Evolutionary conservation across 2,329 filamentous ascomycete genomes (phyloP).

Genomic region (Davidsoniella virescens): DNA sequence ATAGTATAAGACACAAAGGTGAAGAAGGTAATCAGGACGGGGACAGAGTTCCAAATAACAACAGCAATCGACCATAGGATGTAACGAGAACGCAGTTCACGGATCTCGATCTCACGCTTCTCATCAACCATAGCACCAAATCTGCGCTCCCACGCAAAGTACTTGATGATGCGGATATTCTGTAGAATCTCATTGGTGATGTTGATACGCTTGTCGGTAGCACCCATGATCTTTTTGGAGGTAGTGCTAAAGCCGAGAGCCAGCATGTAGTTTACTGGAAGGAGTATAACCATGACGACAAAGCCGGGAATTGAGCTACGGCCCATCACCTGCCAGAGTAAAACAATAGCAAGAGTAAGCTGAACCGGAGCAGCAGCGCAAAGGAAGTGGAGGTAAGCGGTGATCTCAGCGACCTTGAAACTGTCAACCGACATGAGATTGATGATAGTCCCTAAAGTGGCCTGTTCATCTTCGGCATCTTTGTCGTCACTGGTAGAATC

Average conservation of each 20-base stretch:
- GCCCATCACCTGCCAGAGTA: constrained; percentile 83
- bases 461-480: constrained; percentile 48
- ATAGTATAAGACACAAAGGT: constrained; percentile 89
- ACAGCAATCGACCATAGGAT: constrained; percentile 84
- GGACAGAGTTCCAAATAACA: constrained; percentile 91
- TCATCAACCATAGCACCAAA: constrained; percentile 79
- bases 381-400: constrained; percentile 90
- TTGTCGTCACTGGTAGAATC: constrained; percentile 18
- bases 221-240: constrained; percentile 80
- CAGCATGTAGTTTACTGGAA: constrained; percentile 81
- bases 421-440: constrained; percentile 99
- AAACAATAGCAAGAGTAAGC: constrained; percentile 58
- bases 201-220: constrained; percentile 90
- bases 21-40: constrained; percentile 87
- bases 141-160: constrained; percentile 93
- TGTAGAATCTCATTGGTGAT: constrained; percentile 93
- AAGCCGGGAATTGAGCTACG: constrained; percentile 89
- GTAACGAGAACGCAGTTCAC: constrained; percentile 64
- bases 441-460: constrained; percentile 94
- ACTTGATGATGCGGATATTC: constrained; percentile 98
- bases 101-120: constrained; percentile 66
- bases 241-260: constrained; percentile 71
- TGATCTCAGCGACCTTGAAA: constrained; percentile 93
- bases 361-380: constrained; percentile 83
- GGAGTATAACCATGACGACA: constrained; percentile 69